Evolutionary conservation across 2,329 filamentous ascomycete species (phyloP).

Genomic region (Xylogone sp.): DNA sequence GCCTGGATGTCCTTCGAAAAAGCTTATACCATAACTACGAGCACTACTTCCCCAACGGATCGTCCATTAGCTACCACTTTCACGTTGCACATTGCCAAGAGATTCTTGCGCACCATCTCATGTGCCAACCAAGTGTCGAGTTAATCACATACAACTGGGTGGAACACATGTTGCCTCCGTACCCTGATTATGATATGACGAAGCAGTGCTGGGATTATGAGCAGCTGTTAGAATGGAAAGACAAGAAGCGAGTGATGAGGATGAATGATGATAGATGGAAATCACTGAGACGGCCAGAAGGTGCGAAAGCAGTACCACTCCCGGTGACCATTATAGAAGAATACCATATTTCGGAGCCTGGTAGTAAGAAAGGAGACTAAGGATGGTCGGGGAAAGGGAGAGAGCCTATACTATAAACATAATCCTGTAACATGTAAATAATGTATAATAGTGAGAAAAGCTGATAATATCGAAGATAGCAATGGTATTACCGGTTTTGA

Average conservation of each 20-base stretch:
- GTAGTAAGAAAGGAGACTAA: no score
- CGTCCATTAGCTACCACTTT: not conserved
- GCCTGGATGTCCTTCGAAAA: conserved; percentile 26
- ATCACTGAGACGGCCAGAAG: not conserved
- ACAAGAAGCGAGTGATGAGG: conserved; percentile 2
- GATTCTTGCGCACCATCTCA: conserved; percentile 25
- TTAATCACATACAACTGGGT: conserved; percentile 30
- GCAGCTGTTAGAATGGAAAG: conserved; percentile 8
- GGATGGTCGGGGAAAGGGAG: no score
- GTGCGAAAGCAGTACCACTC: not conserved
- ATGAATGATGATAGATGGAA: not conserved
- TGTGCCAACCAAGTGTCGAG: conserved; percentile 28
- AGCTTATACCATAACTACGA: conserved; percentile 2
- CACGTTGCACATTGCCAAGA: conserved; percentile 29
- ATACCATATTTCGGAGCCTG: not conserved
- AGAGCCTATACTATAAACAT: no score
- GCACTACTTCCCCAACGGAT: conserved; percentile 1
- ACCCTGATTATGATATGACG: conserved; percentile 29
- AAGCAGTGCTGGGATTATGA: conserved; percentile 29
- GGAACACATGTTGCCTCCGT: conserved; percentile 25
- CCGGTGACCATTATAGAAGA: not conserved
- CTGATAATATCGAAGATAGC: no score
- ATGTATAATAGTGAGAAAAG: no score
- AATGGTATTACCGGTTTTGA: no score
- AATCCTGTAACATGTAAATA: no score